These are phyloP conservation scores for Suhomyces choctaworum DNA, from an alignment of 1,139 yeast species.

Conservation along the genomic window DNA sequence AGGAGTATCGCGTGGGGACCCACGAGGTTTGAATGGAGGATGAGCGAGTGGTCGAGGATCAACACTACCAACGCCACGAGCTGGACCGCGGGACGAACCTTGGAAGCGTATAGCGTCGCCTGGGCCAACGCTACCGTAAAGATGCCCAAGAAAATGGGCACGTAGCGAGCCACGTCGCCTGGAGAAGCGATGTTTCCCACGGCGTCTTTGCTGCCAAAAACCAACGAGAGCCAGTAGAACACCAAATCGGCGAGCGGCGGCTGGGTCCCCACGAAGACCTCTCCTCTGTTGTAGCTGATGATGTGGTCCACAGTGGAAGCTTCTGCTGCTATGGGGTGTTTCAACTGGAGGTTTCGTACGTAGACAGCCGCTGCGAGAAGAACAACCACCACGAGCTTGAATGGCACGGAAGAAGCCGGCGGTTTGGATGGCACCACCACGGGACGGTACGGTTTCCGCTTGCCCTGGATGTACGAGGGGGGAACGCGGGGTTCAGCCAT, in stretches of 20 bases:
- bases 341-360: constrained; percentile 3
- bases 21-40: constrained; percentile 50
- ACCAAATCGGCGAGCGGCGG: constrained; percentile 62
- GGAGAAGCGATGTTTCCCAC: neutral
- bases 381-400: neutral
- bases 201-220: constrained; percentile 24
- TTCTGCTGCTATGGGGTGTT: constrained; percentile 3
- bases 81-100: constrained; percentile 45
- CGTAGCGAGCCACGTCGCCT: neutral
- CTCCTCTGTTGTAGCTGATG: constrained; percentile 56
- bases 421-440: constrained; percentile 1
- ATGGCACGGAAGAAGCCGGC: neutral
- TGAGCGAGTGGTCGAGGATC: constrained; percentile 54
- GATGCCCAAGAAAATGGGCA: constrained; percentile 31
- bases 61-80: constrained; percentile 47
- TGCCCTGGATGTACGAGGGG: constrained; percentile 5
- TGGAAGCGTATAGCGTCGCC: constrained; percentile 47
- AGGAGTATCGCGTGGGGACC: constrained; percentile 54
- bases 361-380: neutral
- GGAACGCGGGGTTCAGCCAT: constrained; percentile 1
- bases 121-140: constrained; percentile 44
- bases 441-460: constrained; percentile 4
- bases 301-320: neutral
- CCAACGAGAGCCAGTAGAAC: constrained; percentile 42
- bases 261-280: constrained; percentile 58